Base-by-base conservation (phyloP, 495 filamentous ascomycete genomes). In the Penicillium roqueforti region DNA sequence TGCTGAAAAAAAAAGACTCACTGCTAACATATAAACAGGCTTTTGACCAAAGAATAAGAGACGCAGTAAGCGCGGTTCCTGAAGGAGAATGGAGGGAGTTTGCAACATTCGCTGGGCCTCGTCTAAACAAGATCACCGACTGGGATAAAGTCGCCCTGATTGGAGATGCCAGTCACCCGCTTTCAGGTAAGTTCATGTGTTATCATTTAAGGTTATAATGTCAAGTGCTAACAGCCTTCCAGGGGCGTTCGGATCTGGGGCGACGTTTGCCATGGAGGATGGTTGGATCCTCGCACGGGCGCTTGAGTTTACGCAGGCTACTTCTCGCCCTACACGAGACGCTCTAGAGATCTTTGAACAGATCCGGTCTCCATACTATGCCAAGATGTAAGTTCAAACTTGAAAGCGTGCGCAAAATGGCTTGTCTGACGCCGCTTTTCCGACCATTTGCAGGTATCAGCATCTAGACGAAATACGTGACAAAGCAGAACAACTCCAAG, bases 251-350 rank as follows among this genome's bases (percentile, higher is more conserved):
- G 77, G 77, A 0, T 77, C 77, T 1, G 77, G 77, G 0, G 74
- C 77, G 1, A 73, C 72, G 6, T 80, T 80, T 48, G 76, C 77
- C 0, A 70, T 80, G 63, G 73, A 79, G 53, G 77, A 80, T 58
- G 71, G 69, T 13, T 80, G 70, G 69, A 70, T 76, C 32, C 60
- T 80, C 25, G 74, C 74, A 4, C 70, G 66, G 43, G 67, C 72
- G 6, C 61, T 80, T 2, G 71, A 72, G 14, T 54, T 71, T 29
- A 46, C 54, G 0, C 57, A 49, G 8, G 44, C 26, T 36, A 51
- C 51, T 36, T 53, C 49, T 10, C 57, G 60, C 19, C 57, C 61
- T 1, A 37, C 69, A 9, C 48, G 40, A 9, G 63, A 67, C 28
- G 73, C 73, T 11, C 57, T 80, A 10, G 58, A 62, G 9, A 63